Base-by-base conservation (phyloP, 2,329 filamentous ascomycete species). In the Eutypella sp. region DNA sequence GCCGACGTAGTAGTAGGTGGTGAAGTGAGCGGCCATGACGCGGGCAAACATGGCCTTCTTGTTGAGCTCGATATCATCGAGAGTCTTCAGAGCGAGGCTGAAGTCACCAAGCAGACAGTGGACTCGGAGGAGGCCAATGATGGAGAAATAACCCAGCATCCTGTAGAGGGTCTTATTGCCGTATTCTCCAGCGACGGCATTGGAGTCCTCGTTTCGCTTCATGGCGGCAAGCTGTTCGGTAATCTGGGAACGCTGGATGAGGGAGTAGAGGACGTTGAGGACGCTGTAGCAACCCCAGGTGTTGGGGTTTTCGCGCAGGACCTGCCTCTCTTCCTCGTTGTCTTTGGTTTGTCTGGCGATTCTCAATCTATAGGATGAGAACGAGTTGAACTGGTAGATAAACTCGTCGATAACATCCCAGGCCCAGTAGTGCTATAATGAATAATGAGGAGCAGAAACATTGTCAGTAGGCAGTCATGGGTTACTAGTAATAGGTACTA, bases 391-490 rank as follows among this genome's bases (percentile, higher is more conserved):
- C 71, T 99, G 93, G 78, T 99, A 99, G 74, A 99, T 97, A 76
- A 99, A 99, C 72, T 99, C 93, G 70, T 99, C 93, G 72, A 99
- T 96, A 58, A 97, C 92, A 69, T 99, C 93, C 93, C 93, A 99
- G 36, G 93, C 93, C 93, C 93, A 99, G 76, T 92, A 96, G 75
- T 96, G 95, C 89, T 97, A 67, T 38, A 22, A 45, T n/a, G n/a
- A n/a, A n/a, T n/a, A n/a, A n/a, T n/a, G n/a, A n/a, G n/a, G n/a
- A n/a, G n/a, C n/a, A n/a, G n/a, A n/a, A n/a, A n/a, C n/a, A n/a
- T n/a, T n/a, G n/a, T n/a, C n/a, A n/a, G n/a, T n/a, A n/a, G n/a
- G n/a, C n/a, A n/a, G n/a, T n/a, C n/a, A n/a, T n/a, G n/a, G n/a
- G n/a, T n/a, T n/a, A n/a, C n/a, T n/a, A n/a, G n/a, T n/a, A n/a